These are phyloP conservation scores for Cyphellophora attinorum DNA, from an alignment of 2,329 filamentous ascomycete genomes.

Conservation along the genomic window DNA sequence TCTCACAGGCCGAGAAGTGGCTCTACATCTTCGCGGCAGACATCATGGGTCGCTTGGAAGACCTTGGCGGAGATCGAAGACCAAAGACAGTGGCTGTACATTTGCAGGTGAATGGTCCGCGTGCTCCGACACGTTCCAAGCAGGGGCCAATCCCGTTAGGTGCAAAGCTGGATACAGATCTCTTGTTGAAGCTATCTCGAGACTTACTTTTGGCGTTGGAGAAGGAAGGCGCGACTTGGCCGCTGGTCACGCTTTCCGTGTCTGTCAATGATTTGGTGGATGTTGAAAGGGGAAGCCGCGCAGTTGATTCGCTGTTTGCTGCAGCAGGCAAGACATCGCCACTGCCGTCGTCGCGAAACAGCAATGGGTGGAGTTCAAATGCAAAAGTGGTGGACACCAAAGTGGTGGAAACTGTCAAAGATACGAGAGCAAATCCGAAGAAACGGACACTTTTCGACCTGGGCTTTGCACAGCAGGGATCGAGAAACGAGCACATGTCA, in stretches of 20 bases:
- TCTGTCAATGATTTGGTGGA: constrained; percentile 89
- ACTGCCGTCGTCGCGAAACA: no score
- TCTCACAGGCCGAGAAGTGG: constrained; percentile 73
- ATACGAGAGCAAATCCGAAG: no score
- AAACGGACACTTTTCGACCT: no score
- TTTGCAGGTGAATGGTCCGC: constrained; percentile 50
- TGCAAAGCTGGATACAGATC: constrained; percentile 58
- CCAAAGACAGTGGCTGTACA: constrained; percentile 79
- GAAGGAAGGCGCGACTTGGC: constrained; percentile 70
- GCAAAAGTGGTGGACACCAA: no score
- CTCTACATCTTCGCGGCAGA: constrained; percentile 82
- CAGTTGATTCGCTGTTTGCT: constrained; percentile 50
- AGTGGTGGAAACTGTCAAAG: no score
- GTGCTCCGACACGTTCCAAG: constrained; percentile 61
- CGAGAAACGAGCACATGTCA: no score
- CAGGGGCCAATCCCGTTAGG: constrained; percentile 67
- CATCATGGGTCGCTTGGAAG: constrained; percentile 76
- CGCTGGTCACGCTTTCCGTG: constrained; percentile 75
- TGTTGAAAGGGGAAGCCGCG: constrained; percentile 61
- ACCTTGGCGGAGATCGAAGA: constrained; percentile 73
- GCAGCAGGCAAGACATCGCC: constrained; percentile 18
- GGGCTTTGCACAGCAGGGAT: no score
- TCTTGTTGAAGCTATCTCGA: constrained; percentile 66
- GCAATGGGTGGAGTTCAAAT: no score
- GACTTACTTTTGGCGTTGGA: constrained; percentile 69